These are phyloP conservation scores for Loxodes magnus DNA, from an alignment of 73 alveolate genomes.

Conservation along the genomic window DNA sequence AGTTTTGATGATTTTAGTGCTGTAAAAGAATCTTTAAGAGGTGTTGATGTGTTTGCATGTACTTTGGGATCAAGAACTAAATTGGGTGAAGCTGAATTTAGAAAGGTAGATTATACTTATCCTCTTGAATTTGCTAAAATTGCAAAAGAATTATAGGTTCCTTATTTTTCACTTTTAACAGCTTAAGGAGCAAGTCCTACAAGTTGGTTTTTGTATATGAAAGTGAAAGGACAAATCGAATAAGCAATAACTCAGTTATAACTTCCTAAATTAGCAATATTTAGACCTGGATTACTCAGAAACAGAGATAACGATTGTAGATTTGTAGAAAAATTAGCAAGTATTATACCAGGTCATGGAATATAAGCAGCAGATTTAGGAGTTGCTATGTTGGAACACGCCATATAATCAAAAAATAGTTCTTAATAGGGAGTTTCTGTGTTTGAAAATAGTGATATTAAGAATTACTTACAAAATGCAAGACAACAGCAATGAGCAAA, in stretches of 20 bases:
- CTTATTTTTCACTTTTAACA: constrained; percentile 38
- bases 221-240: constrained; percentile 51
- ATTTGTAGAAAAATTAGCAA: constrained; percentile 25
- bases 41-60: constrained; percentile 47
- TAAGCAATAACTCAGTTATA: constrained; percentile 22
- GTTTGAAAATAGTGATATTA: too few relatives aligned
- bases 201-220: constrained; percentile 45
- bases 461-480: too few relatives aligned
- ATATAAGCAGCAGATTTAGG: too few relatives aligned
- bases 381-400: too few relatives aligned
- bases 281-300: constrained; percentile 49
- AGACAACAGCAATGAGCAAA: too few relatives aligned
- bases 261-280: constrained; percentile 21
- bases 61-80: constrained; percentile 55
- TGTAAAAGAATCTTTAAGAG: constrained; percentile 19
- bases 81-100: constrained; percentile 51
- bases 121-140: constrained; percentile 45
- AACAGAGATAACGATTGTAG: constrained; percentile 64
- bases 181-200: constrained; percentile 38
- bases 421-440: too few relatives aligned
- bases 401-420: too few relatives aligned
- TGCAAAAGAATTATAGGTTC: constrained; percentile 28
- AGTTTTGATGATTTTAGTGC: constrained; percentile 42
- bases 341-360: too few relatives aligned
- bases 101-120: constrained; percentile 52